Evolutionary conservation across 306 rosid genomes (phyloP).

Genomic region (Cucumis cinereus): DNA sequence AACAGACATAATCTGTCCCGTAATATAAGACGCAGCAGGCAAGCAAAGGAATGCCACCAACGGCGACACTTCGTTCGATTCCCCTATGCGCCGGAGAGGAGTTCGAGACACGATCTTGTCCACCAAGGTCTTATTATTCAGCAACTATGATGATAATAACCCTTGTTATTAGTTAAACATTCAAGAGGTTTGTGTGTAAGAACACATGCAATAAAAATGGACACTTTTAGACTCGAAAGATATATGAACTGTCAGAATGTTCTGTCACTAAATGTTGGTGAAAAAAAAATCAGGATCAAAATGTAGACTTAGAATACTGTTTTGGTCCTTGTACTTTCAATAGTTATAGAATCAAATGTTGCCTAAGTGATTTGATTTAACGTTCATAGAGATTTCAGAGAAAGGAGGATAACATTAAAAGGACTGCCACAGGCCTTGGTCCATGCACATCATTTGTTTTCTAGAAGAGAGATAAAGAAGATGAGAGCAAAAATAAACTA

Average conservation of each 20-base stretch:
- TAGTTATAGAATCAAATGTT: background rate
- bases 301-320: background rate
- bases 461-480: background rate
- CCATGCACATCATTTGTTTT: background rate
- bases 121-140: slow-evolving; percentile 26
- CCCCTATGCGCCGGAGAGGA: slow-evolving; percentile 53
- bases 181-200: background rate
- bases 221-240: background rate
- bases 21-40: slow-evolving; percentile 81
- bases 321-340: background rate
- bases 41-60: slow-evolving; percentile 77
- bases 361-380: background rate
- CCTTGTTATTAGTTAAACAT: background rate
- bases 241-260: background rate
- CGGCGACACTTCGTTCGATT: slow-evolving; percentile 66
- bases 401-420: background rate
- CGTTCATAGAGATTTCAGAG: background rate
- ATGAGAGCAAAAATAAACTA: background rate
- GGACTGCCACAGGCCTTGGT: background rate
- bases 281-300: background rate
- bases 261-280: background rate
- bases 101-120: slow-evolving; percentile 34
- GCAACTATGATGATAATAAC: slow-evolving; percentile 27
- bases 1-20: slow-evolving; percentile 59
- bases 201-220: background rate